Conservation (phyloP, 345 rosid species). For the Syzygium grande region DNA sequence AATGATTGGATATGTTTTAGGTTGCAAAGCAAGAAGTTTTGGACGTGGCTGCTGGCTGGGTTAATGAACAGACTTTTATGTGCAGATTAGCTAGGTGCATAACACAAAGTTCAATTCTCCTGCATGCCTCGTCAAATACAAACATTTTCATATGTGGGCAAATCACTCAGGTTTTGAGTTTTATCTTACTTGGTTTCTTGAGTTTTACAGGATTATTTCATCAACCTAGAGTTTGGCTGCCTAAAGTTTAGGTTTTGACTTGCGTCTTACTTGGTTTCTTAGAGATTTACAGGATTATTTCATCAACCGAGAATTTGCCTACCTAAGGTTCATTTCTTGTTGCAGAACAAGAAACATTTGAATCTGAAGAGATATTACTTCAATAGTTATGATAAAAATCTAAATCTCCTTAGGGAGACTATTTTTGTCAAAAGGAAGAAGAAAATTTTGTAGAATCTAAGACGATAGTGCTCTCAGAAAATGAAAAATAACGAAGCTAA, state of each 20-base stretch:
- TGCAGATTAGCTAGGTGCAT: not conserved
- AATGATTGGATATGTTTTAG: not conserved
- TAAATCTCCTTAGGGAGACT: not conserved
- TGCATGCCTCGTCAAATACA: not conserved
- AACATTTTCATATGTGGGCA: not conserved
- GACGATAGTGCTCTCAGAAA: not conserved
- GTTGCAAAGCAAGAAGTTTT: not conserved
- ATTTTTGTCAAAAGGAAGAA: not conserved
- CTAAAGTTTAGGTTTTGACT: not conserved
- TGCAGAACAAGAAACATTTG: not conserved
- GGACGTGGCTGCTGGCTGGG: not conserved
- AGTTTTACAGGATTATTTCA: not conserved
- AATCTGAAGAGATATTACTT: not conserved
- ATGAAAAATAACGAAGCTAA: not conserved
- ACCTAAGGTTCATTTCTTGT: not conserved
- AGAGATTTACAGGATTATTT: not conserved
- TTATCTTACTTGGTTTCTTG: not conserved
- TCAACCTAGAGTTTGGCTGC: not conserved
- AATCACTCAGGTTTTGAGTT: not conserved
- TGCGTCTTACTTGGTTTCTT: not conserved
- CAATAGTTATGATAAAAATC: not conserved
- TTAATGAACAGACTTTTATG: not conserved
- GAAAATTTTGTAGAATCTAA: not conserved
- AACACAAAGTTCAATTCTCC: not conserved
- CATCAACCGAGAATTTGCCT: not conserved